A percentile compares a stretch with the other conserved stretches of the same genome.
These are phyloP conservation scores for Ustanciosporium gigantosporum DNA, from an alignment of 1,284 basidiomycete genomes.

Conservation along the genomic window DNA sequence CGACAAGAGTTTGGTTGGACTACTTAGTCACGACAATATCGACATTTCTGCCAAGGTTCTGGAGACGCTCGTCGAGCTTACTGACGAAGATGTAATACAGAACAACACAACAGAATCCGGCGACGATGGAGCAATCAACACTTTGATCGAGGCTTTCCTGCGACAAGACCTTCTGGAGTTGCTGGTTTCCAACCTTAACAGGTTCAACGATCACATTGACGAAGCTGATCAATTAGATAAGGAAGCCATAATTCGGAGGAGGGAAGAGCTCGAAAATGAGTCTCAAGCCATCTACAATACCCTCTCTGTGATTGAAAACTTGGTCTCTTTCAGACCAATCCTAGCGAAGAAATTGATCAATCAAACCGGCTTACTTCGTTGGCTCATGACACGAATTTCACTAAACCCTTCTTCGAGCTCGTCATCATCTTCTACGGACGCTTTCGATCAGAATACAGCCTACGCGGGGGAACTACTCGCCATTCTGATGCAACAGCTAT, in stretches of 20 bases:
- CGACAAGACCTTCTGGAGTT: constrained; percentile 82
- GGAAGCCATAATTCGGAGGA: constrained; percentile 1
- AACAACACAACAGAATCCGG: constrained; percentile 62
- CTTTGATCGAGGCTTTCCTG: constrained; percentile 63
- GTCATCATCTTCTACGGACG: too few relatives aligned
- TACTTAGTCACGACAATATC: constrained; percentile 67
- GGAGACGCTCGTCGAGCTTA: constrained; percentile 77
- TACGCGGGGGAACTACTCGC: constrained; percentile 70
- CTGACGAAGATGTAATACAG: constrained; percentile 89
- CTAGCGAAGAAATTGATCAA: constrained; percentile 70
- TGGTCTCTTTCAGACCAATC: constrained; percentile 79
- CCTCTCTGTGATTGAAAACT: constrained; percentile 83
- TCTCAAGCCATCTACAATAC: constrained; percentile 51
- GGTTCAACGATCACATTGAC: constrained; percentile 44
- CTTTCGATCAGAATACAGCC: constrained; percentile 59
- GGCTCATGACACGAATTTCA: constrained; percentile 73
- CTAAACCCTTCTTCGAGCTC: too few relatives aligned
- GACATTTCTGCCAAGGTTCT: constrained; percentile 52
- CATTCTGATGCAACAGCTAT: constrained; percentile 73
- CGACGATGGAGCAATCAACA: constrained; percentile 7
- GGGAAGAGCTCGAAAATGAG: constrained; percentile 39
- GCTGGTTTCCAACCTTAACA: constrained; percentile 78
- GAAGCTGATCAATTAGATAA: constrained; percentile 2
- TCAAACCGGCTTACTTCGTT: constrained; percentile 75
- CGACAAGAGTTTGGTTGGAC: constrained; percentile 73